phyloP scores from a whole-genome alignment of 345 rosid species.

The Salix suchowensis region DNA sequence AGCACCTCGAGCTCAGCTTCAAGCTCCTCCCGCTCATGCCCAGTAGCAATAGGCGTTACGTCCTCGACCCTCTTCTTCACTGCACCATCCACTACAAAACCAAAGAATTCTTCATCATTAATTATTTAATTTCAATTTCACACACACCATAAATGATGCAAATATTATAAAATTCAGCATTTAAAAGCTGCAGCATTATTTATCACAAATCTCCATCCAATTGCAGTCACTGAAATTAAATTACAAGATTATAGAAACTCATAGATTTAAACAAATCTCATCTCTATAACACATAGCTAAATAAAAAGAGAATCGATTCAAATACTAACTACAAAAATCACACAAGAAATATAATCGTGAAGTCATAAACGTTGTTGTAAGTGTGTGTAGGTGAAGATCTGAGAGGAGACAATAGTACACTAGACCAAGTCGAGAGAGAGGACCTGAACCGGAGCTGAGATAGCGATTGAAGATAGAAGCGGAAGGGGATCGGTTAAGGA shows the following conservation, averaged over 20 bases:
- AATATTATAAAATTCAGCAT: neutral
- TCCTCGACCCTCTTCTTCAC: constrained; percentile 67
- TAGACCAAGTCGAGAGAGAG: neutral
- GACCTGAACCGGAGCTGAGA: constrained; percentile 56
- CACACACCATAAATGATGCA: neutral
- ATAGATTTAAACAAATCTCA: neutral
- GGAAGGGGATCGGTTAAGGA: constrained; percentile 28
- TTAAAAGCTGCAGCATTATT: neutral
- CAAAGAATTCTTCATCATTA: constrained; percentile 1
- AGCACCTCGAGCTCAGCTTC: constrained; percentile 68
- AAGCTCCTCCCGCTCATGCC: constrained; percentile 89
- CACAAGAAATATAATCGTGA: neutral
- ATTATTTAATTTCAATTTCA: neutral
- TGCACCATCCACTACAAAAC: constrained; percentile 32
- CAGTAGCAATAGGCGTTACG: constrained; percentile 82
- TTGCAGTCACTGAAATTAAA: neutral
- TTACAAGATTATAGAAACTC: neutral
- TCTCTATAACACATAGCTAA: neutral
- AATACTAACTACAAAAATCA: neutral
- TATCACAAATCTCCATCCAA: neutral
- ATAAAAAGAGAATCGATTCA: neutral
- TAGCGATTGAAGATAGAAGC: constrained; percentile 30
- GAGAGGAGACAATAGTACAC: neutral
- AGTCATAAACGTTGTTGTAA: neutral
- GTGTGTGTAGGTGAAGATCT: neutral